Evolutionary conservation across 148 eudicot genomes (phyloP).

Genomic region (Fagopyrum homotropicum): DNA sequence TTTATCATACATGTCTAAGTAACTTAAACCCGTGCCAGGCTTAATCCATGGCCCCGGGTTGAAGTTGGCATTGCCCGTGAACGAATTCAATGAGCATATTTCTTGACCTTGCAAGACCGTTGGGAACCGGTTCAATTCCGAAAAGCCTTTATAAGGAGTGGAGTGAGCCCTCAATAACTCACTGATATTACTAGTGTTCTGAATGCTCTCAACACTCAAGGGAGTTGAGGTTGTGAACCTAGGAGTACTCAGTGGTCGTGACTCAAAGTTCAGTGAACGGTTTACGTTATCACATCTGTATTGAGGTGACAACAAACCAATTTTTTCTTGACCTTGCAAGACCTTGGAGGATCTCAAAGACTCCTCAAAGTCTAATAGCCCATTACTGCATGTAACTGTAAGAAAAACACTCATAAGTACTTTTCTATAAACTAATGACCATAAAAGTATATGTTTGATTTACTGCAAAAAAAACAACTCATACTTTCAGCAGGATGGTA

Average conservation of each 20-base stretch:
- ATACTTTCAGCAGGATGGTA: conserved; percentile 48
- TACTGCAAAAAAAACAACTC: conserved; percentile 10
- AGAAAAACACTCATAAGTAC: background rate
- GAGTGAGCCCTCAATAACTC: conserved; percentile 37
- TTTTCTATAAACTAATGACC: conserved; percentile 4
- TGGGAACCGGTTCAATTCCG: conserved; percentile 58
- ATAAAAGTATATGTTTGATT: background rate
- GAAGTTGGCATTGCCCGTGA: conserved; percentile 41
- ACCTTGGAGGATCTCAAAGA: conserved; percentile 81
- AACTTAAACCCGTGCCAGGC: conserved; percentile 34
- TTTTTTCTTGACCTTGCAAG: conserved; percentile 99
- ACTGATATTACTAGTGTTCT: conserved; percentile 19
- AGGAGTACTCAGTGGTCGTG: background rate
- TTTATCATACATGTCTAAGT: conserved; percentile 30
- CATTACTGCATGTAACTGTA: conserved; percentile 35
- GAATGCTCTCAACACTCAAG: conserved; percentile 19
- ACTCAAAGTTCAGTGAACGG: conserved; percentile 39
- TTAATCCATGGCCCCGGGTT: conserved; percentile 35
- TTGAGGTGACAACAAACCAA: conserved; percentile 51
- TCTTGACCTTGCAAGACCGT: conserved; percentile 99
- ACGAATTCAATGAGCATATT: conserved; percentile 66
- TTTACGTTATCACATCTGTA: conserved; percentile 42
- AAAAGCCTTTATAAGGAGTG: conserved; percentile 39
- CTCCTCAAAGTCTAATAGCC: conserved; percentile 66
- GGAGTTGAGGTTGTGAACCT: conserved; percentile 30